Percentiles rank a stretch among this genome's conserved stretches.
Evolutionary conservation across 257 asterid genomes (phyloP).

Genomic region (Lithospermum erythrorhizon): DNA sequence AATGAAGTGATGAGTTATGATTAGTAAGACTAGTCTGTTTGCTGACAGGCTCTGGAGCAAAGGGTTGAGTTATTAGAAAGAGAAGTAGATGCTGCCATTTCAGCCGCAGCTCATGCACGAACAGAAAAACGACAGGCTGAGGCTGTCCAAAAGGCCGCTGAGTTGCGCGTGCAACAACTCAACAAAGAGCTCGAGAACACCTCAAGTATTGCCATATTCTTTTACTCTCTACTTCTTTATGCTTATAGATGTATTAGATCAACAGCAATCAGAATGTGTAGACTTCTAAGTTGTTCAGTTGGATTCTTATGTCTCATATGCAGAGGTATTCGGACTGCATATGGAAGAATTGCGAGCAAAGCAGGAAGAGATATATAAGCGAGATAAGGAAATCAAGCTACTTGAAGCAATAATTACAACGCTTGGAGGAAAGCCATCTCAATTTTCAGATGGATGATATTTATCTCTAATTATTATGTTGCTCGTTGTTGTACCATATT

Average conservation of each 20-base stretch:
- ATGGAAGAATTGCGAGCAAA: constrained; percentile 87
- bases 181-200: constrained; percentile 91
- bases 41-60: constrained; percentile 82
- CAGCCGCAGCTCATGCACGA: constrained; percentile 95
- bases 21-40: not conserved
- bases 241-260: not conserved
- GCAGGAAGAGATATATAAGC: constrained; percentile 77
- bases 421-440: constrained; percentile 67
- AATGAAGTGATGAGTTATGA: no score
- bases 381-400: constrained; percentile 83
- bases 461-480: constrained; percentile 13
- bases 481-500: constrained; percentile 7
- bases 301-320: constrained; percentile 12
- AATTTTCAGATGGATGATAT: constrained; percentile 21
- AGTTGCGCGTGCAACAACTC: constrained; percentile 62
- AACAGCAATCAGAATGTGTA: no score
- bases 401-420: constrained; percentile 95
- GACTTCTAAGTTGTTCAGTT: no score
- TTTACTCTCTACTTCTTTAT: no score
- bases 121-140: constrained; percentile 88
- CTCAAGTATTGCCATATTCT: constrained; percentile 36
- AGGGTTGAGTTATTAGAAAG: constrained; percentile 84
- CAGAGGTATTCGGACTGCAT: constrained; percentile 90
- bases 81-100: constrained; percentile 86
- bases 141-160: constrained; percentile 86